Base-by-base conservation (phyloP, 2,329 filamentous ascomycete genomes). In the Plenodomus lindquistii region DNA sequence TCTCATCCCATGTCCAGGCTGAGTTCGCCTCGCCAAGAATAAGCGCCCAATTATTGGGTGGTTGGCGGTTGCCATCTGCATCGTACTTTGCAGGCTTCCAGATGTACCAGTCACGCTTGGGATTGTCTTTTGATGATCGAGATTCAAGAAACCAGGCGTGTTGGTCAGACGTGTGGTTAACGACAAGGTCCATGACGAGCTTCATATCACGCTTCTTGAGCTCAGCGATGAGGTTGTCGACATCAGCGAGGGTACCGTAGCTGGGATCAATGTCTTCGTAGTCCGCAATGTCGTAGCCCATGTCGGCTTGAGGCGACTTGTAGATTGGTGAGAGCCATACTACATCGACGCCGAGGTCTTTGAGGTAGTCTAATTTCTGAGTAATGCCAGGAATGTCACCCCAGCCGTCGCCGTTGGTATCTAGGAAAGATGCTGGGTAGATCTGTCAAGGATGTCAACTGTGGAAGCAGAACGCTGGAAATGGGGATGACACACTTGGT, bases 41-140 rank as follows among this genome's bases (percentile, higher is more conserved):
- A 70, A 82, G 58, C 72, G 79, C 61, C 80, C 87, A 92, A 69
- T 92, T 92, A 55, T 89, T 92, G 0, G 89, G 88, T 0, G 88
- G 87, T 38, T 85, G 77, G 0, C 85, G 80, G 29, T 80, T 81
- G 0, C 87, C 87, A 18, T 84, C 73, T n/a, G 70, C 59, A 35
- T 67, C 72, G 41, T 72, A 76, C 1, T 75, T 73, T 1, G 77
- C 71, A 2, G 74, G 70, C 47, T 69, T 69, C 81, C 80, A 83
- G 57, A 82, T 77, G 51, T 82, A 83, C 79, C 80, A 83, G 46
- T 82, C 78, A 18, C 79, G 68, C 45, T 81, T 81, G 0, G 72
- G 57, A 1, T 73, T 78, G 1, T 65, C 52, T 48, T 70, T 79
- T 0, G 77, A 79, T 1, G 73, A 75, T 2, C 76, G 70, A 0